Conservation (phyloP, 2,329 filamentous ascomycete genomes). For the Macrophomina tecta region DNA sequence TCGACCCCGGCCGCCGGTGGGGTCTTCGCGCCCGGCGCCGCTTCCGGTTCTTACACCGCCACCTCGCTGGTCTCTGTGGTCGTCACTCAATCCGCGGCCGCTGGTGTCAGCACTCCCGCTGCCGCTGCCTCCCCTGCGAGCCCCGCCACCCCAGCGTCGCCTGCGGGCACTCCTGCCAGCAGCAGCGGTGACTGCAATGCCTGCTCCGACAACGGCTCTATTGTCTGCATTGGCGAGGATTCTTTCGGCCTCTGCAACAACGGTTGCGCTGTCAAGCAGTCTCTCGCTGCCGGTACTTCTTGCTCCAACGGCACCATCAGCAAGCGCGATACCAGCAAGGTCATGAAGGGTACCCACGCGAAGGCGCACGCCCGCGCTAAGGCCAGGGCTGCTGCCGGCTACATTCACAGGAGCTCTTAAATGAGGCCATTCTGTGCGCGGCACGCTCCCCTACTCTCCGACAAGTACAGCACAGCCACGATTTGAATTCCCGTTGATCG, state of each 20-base stretch:
- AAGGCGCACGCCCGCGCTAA: conserved; percentile 16
- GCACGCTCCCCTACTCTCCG: neutral
- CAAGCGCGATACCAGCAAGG: conserved; percentile 26
- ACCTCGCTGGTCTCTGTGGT: conserved; percentile 30
- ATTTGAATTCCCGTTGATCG: conserved; percentile 1
- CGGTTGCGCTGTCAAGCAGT: conserved; percentile 48
- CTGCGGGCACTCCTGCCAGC: conserved; percentile 30
- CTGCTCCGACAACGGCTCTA: conserved; percentile 48
- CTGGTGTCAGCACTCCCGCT: neutral
- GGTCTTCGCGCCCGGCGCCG: conserved; percentile 30
- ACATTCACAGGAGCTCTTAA: conserved; percentile 7
- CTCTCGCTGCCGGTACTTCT: conserved; percentile 49
- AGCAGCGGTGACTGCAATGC: conserved; percentile 33
- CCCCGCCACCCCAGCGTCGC: conserved; percentile 28
- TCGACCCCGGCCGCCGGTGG: conserved; percentile 30
- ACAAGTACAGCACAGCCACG: conserved; percentile 22
- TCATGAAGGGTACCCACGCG: conserved; percentile 17
- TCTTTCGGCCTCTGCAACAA: conserved; percentile 54
- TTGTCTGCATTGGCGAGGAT: conserved; percentile 51
- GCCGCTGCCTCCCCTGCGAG: conserved; percentile 29
- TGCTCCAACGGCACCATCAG: conserved; percentile 47
- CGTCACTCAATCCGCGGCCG: conserved; percentile 8
- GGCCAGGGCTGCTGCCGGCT: conserved; percentile 11
- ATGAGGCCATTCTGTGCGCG: neutral
- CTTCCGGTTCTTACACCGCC: conserved; percentile 25